Evolutionary conservation across 306 rosid species (phyloP).

Genomic region (Prunus kanzakura): DNA sequence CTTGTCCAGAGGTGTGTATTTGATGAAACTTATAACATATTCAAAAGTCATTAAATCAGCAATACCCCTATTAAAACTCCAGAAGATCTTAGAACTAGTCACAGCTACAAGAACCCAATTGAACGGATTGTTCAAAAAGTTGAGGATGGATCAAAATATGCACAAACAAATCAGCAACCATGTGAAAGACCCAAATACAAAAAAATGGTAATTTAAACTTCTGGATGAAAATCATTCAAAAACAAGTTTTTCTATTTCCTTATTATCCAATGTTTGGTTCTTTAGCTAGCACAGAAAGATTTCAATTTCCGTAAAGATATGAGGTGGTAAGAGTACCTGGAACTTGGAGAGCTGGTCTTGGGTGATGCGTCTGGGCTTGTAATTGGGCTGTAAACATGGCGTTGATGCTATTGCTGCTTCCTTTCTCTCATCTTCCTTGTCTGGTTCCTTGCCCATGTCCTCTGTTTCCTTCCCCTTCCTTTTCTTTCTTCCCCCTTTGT

Average conservation of each 20-base stretch:
- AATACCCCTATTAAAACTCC: background rate
- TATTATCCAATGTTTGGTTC: no score
- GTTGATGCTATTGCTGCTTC: conserved; percentile 67
- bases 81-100: no score
- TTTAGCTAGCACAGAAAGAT: background rate
- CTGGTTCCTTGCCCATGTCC: conserved; percentile 29
- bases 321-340: conserved; percentile 28
- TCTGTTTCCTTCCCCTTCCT: no score
- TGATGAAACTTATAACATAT: no score
- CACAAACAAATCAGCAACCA: background rate
- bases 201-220: no score
- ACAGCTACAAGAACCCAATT: background rate
- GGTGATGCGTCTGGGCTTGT: conserved; percentile 44
- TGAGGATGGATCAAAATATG: background rate
- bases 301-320: no score
- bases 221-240: background rate
- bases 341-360: conserved; percentile 24
- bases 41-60: background rate
- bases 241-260: no score
- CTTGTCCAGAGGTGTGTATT: background rate
- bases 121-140: background rate
- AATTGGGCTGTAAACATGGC: conserved; percentile 48
- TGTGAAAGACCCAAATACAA: conserved; percentile 6
- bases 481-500: no score
- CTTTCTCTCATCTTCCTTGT: conserved; percentile 46